Evolutionary conservation across 176 grass and related monocot species (phyloP).

Genomic region (Raddia guianensis): DNA sequence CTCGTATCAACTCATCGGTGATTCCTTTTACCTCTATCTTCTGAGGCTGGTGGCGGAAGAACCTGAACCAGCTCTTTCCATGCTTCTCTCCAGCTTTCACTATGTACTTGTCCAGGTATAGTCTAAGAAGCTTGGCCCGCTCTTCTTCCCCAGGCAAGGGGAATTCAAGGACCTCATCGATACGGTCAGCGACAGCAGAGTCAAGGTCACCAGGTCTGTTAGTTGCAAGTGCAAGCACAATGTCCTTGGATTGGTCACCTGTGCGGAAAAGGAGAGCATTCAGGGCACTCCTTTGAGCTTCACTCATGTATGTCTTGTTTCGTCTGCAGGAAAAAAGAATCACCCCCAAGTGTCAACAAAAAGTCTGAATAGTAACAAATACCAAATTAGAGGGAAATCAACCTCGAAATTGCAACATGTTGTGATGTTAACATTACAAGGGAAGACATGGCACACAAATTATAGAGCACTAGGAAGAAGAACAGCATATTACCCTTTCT

Average conservation of each 20-base stretch:
- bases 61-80: slow-evolving; percentile 54
- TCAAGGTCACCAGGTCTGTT: slow-evolving; percentile 96
- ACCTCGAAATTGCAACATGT: background rate
- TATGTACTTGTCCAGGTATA: slow-evolving; percentile 95
- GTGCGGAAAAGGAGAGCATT: slow-evolving; percentile 98
- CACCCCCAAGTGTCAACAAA: slow-evolving; percentile 5
- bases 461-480: background rate
- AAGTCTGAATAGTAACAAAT: slow-evolving; percentile 21
- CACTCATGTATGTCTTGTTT: slow-evolving; percentile 99
- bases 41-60: slow-evolving; percentile 67
- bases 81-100: slow-evolving; percentile 61
- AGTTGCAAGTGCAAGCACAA: slow-evolving; percentile 94
- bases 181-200: slow-evolving; percentile 85
- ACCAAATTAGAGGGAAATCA: background rate
- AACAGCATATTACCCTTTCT: background rate
- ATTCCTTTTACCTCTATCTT: slow-evolving; percentile 87
- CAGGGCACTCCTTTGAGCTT: slow-evolving; percentile 98
- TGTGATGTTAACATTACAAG: slow-evolving; percentile 2
- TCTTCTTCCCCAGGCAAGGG: slow-evolving; percentile 93
- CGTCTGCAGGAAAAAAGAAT: slow-evolving; percentile 58
- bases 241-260: slow-evolving; percentile 91
- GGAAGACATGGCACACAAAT: background rate
- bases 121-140: slow-evolving; percentile 76
- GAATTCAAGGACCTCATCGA: slow-evolving; percentile 96
- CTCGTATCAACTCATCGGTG: slow-evolving; percentile 71